Percentiles rank a stretch among this genome's conserved stretches.
Conservation (phyloP, 2,329 filamentous ascomycete genomes). For the Cercospora zeina region DNA sequence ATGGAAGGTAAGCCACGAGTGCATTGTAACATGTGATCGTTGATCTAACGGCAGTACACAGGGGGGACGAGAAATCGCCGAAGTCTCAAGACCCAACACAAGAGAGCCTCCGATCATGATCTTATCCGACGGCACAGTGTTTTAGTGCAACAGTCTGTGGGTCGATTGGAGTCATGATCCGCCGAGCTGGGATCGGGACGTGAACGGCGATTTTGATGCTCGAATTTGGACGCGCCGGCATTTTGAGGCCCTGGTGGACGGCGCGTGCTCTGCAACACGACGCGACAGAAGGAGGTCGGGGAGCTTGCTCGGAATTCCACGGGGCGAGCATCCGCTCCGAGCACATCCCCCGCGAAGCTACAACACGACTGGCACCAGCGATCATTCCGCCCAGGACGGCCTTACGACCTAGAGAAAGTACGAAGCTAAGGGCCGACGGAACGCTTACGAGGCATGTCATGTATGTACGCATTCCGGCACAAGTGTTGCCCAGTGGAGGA, state of each 20-base stretch:
- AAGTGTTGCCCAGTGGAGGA: not conserved
- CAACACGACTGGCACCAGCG: slow-evolving; percentile 13
- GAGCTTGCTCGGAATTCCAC: slow-evolving; percentile 6
- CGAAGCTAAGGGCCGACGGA: slow-evolving; percentile 13
- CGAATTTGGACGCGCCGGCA: slow-evolving; percentile 13
- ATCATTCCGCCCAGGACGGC: slow-evolving; percentile 13
- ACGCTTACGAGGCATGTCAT: slow-evolving; percentile 5
- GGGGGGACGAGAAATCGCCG: slow-evolving; percentile 94
- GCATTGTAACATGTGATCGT: not conserved
- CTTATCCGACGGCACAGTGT: slow-evolving; percentile 92
- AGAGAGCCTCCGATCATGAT: slow-evolving; percentile 97
- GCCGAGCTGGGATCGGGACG: slow-evolving; percentile 21
- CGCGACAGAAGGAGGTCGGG: slow-evolving; percentile 1
- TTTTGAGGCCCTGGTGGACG: slow-evolving; percentile 16
- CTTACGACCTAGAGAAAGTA: not conserved
- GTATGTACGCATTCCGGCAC: not conserved
- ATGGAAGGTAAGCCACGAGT: slow-evolving; percentile 75
- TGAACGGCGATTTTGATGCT: slow-evolving; percentile 15
- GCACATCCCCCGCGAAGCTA: slow-evolving; percentile 18
- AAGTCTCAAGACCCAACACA: slow-evolving; percentile 92
- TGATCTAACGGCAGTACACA: slow-evolving; percentile 41
- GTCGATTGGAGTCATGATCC: slow-evolving; percentile 33
- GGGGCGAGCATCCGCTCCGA: slow-evolving; percentile 21
- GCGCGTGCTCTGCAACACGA: slow-evolving; percentile 1
- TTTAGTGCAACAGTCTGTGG: slow-evolving; percentile 55